Evolutionary conservation across 192 early-diverging fungal genomes (phyloP), one percentile per base, ranked within the genome.

Genomic region (Thamnidium elegans): DNA sequence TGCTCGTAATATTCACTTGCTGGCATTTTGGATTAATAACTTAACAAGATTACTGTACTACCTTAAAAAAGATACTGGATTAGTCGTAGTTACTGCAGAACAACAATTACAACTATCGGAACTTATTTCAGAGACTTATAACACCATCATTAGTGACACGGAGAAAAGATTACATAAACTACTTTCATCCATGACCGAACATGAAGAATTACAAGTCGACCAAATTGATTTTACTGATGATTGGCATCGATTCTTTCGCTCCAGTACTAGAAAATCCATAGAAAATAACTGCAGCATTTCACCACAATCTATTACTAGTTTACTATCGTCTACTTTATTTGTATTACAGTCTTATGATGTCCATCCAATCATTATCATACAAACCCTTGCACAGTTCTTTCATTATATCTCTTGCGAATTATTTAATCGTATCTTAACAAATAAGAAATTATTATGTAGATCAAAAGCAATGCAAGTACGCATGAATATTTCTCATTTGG

Each of bases 1-100:
- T 44, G 70, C 78, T 20, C 72, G 81, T 59, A 86, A 91, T 68
- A 77, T 83, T 47, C 78, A 81, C 58, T 50, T 85, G 15, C 77
- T 91, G 34, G 86, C 86, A 2, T 93, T 89, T 69, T 97, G 94
- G 94, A 85, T 94, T 31, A 80, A 91, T 32, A 96, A 98, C 72
- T 79, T 83, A 46, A 87, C 86, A 32, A 86, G 88, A 44, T 79
- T 98, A 9, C 75, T 93, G 3, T 90, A 93, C 67, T 96, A 89
- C 69, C 75, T 98, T 53, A 94, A 94, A 73, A 86, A 90, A 58
- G 96, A 98, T 73, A 55, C 81, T 39, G 85, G 85, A 13, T 81
- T 96, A 39, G 80, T 87, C n/a, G 70, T 80, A 44, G 74, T 81
- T 5, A 87, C 91, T 31, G 85, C 78, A 48, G 81, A 88, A 47